A percentile compares a stretch with the other conserved stretches of the same genome.
Evolutionary conservation across 371 early-diverging fungal genomes (phyloP).

Genomic region (Mortierella polycephala): DNA sequence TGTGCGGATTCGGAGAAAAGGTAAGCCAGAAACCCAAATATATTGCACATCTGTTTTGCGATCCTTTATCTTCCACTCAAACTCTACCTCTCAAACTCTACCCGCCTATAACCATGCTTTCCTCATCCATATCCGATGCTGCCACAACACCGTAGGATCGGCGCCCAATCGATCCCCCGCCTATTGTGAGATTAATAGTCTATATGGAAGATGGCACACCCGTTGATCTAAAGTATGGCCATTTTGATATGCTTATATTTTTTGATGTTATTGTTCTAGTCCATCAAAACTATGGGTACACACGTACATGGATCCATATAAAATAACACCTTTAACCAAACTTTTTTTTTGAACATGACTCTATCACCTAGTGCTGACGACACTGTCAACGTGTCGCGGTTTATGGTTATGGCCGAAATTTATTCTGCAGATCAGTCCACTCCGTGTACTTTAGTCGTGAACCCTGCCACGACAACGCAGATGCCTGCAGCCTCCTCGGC

Average conservation of each 20-base stretch:
- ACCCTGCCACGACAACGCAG: conserved; percentile 53
- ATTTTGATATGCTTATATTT: neutral
- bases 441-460: conserved; percentile 61
- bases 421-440: conserved; percentile 58
- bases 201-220: conserved; percentile 36
- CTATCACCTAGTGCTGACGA: conserved; percentile 5
- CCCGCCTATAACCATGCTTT: neutral
- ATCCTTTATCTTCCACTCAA: no score
- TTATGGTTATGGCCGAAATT: conserved; percentile 68
- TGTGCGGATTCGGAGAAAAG: conserved; percentile 88
- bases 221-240: conserved; percentile 51
- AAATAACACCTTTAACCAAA: no score
- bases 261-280: no score
- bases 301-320: no score
- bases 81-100: neutral
- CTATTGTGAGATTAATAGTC: conserved; percentile 59
- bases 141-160: conserved; percentile 55
- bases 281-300: no score
- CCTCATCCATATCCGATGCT: neutral
- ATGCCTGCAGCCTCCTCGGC: conserved; percentile 7
- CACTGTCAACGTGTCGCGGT: conserved; percentile 63
- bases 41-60: no score
- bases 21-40: conserved; percentile 8
- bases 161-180: conserved; percentile 67
- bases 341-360: neutral